Evolutionary conservation across 768 basidiomycete species (phyloP).

Genomic region (Boletus sensibilis): DNA sequence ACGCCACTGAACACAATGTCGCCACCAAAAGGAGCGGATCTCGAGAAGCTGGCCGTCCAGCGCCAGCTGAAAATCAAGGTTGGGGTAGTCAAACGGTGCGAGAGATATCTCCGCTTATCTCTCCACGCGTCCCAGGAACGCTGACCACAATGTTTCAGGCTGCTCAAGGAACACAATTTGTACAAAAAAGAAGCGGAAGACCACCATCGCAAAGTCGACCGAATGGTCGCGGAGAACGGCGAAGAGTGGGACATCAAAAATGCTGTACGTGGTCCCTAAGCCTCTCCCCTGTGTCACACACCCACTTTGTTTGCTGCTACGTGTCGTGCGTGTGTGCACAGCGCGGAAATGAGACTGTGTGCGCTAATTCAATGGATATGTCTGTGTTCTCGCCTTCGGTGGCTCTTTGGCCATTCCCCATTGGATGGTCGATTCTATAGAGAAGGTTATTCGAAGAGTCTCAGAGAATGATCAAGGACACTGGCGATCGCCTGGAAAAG

Average conservation of each 20-base stretch:
- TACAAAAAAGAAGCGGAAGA: slow-evolving; percentile 68
- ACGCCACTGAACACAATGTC: slow-evolving; percentile 16
- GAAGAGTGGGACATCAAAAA: slow-evolving; percentile 81
- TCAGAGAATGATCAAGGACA: slow-evolving; percentile 76
- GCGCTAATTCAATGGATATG: slow-evolving; percentile 20
- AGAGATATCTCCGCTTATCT: slow-evolving; percentile 18
- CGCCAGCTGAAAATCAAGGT: slow-evolving; percentile 79
- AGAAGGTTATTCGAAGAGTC: slow-evolving; percentile 71
- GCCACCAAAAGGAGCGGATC: slow-evolving; percentile 7
- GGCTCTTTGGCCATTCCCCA: slow-evolving; percentile 12
- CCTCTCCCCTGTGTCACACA: slow-evolving; percentile 8
- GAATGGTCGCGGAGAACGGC: slow-evolving; percentile 54
- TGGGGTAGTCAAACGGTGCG: slow-evolving; percentile 63
- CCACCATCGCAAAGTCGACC: slow-evolving; percentile 57
- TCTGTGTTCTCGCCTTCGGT: slow-evolving; percentile 14
- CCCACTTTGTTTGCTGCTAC: slow-evolving; percentile 13
- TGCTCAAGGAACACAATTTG: slow-evolving; percentile 63
- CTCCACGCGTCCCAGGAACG: not conserved
- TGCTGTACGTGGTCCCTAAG: slow-evolving; percentile 48
- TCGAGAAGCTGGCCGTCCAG: slow-evolving; percentile 38
- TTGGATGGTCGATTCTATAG: slow-evolving; percentile 36
- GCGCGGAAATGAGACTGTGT: slow-evolving; percentile 29
- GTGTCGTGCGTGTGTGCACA: slow-evolving; percentile 21
- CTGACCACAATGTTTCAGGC: slow-evolving; percentile 37
- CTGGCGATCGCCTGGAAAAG: slow-evolving; percentile 56